phyloP scores from a whole-genome alignment of 305 asterid genomes.

The Fraxinus sp. region DNA sequence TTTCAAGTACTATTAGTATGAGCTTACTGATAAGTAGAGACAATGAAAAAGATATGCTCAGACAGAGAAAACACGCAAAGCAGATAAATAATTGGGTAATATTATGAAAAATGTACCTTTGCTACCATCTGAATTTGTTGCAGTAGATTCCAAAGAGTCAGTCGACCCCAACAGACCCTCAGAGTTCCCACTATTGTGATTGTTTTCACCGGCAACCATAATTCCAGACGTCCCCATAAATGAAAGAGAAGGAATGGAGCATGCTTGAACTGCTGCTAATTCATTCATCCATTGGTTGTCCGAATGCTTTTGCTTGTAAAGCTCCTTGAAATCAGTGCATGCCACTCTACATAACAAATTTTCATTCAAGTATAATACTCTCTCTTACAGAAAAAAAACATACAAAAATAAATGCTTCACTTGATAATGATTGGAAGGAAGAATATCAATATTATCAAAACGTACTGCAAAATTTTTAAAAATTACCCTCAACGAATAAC shows the following conservation, averaged over 20 bases:
- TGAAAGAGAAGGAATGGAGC: constrained; percentile 47
- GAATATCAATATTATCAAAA: background rate
- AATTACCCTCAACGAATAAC: background rate
- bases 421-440: background rate
- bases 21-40: background rate
- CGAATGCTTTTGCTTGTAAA: constrained; percentile 67
- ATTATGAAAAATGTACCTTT: constrained; percentile 40
- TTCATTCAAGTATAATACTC: background rate
- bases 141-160: constrained; percentile 44
- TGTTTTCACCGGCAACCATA: constrained; percentile 56
- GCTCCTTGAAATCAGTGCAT: constrained; percentile 72
- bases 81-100: background rate
- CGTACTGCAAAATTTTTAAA: background rate
- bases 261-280: constrained; percentile 79
- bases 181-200: constrained; percentile 25
- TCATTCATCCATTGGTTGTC: constrained; percentile 82
- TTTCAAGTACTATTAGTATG: background rate
- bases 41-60: background rate
- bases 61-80: background rate
- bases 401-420: background rate
- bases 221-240: constrained; percentile 58
- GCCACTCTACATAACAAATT: constrained; percentile 52
- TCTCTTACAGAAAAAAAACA: background rate
- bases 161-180: constrained; percentile 27
- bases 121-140: constrained; percentile 43